Conservation (phyloP, 768 basidiomycete genomes). For the Kwoniella shandongensis region DNA sequence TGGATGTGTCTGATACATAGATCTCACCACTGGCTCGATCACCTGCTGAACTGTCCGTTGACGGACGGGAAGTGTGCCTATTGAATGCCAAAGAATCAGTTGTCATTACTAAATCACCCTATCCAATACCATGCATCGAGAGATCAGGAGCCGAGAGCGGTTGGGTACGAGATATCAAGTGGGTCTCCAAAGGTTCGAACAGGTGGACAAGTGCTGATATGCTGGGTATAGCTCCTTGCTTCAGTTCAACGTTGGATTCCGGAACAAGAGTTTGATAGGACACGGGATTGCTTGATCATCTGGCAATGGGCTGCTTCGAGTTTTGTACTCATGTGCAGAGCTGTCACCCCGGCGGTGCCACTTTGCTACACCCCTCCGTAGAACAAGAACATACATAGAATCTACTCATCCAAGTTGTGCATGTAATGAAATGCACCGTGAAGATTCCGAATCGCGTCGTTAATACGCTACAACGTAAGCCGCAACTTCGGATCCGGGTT, state of each 20-base stretch:
- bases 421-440: no score
- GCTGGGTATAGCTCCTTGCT: conserved; percentile 64
- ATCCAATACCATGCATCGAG: conserved; percentile 87
- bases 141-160: conserved; percentile 68
- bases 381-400: no score
- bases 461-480: no score
- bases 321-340: no score
- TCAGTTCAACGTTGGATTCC: conserved; percentile 91
- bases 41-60: conserved; percentile 87
- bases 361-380: no score
- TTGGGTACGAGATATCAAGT: conserved; percentile 91
- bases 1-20: conserved; percentile 55
- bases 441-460: no score
- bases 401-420: no score
- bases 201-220: conserved; percentile 3
- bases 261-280: conserved; percentile 48
- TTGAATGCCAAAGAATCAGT: conserved; percentile 83
- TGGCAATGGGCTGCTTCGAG: neutral
- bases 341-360: no score
- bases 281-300: conserved; percentile 23
- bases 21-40: conserved; percentile 82
- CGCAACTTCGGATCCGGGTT: no score
- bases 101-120: conserved; percentile 77
- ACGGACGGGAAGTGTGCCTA: conserved; percentile 79
- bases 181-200: conserved; percentile 4